Evolutionary conservation across 495 filamentous ascomycete species (phyloP), one percentile per base, ranked within the genome.

Genomic region (Xylaria venustula): DNA sequence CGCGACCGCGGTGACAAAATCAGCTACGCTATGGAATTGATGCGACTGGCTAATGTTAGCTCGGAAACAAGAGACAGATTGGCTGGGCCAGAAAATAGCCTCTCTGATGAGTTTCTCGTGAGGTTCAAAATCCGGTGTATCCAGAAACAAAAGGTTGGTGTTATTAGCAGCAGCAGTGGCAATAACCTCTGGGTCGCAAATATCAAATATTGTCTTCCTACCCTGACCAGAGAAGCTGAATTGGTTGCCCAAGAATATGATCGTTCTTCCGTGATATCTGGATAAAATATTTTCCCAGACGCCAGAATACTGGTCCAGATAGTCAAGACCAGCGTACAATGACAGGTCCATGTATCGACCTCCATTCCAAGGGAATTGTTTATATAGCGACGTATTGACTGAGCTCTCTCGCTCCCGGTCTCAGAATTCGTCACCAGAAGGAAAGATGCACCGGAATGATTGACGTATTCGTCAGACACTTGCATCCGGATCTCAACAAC

Each of bases 361-460:
- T 50, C 47, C 47, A 50, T 50, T 20, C 47, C 15, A 50, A 50
- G 47, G 7, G 47, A 50, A 34, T 50, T 50, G 26, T 50, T 50
- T 25, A 50, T 14, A 28, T 30, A 50, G 15, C 22, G 47, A 20
- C 47, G 28, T 32, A 50, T 34, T 34, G 47, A 50, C 17, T 32
- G 26, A 19, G 47, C 28, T 34, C 47, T 50, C 26, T 50, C 28
- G 2, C 17, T 17, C 47, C 7, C 47, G 15, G 47, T 50, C 19
- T 50, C 47, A 12, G 47, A 50, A 28, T 50, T 50, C 7, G 47
- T 50, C 32, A 50, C 47, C 47, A 50, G 32, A 28, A 34, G 28
- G 47, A 50, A 50, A 34, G 47, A 50, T 9, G 47, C 47, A n/a
- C 14, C 47, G 26, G 47, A 28, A 50, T 50, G 47, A 12, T 19